Evolutionary conservation across 108 stramenopile species (phyloP).

Genomic region (Aurantiochytrium sp.): DNA sequence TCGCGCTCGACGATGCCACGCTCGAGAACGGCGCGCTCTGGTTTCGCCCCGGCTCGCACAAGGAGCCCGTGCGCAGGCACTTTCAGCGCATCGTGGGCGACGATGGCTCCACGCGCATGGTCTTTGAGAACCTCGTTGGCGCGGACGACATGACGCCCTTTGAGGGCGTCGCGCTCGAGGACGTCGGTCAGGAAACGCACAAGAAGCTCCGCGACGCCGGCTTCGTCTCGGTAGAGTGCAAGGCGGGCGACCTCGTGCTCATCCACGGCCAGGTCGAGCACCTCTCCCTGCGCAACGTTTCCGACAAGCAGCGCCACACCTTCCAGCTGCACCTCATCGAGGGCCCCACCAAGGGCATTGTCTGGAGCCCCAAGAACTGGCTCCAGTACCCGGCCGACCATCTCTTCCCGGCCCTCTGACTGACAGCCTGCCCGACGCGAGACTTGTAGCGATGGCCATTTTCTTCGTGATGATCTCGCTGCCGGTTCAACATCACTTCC

Average conservation of each 20-base stretch:
- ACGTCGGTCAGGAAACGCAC: conserved; percentile 46
- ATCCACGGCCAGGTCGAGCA: conserved; percentile 82
- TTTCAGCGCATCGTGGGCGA: not conserved
- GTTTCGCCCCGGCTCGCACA: conserved; percentile 77
- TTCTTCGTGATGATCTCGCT: too few relatives aligned
- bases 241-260: conserved; percentile 76
- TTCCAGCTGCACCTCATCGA: conserved; percentile 87
- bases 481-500: too few relatives aligned
- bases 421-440: too few relatives aligned
- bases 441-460: too few relatives aligned
- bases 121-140: conserved; percentile 41
- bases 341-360: conserved; percentile 62
- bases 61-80: conserved; percentile 58
- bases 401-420: conserved; percentile 40
- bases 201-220: conserved; percentile 61
- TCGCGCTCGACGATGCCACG: conserved; percentile 83
- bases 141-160: conserved; percentile 44
- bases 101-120: conserved; percentile 62
- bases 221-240: conserved; percentile 76
- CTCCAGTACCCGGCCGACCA: conserved; percentile 71
- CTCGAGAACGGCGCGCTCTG: conserved; percentile 87
- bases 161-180: conserved; percentile 68
- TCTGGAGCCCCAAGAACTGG: conserved; percentile 79
- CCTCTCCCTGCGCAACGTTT: conserved; percentile 74
- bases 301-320: conserved; percentile 68